Conservation (phyloP, 352 stramenopile genomes). For the Pythium folliculosum region DNA sequence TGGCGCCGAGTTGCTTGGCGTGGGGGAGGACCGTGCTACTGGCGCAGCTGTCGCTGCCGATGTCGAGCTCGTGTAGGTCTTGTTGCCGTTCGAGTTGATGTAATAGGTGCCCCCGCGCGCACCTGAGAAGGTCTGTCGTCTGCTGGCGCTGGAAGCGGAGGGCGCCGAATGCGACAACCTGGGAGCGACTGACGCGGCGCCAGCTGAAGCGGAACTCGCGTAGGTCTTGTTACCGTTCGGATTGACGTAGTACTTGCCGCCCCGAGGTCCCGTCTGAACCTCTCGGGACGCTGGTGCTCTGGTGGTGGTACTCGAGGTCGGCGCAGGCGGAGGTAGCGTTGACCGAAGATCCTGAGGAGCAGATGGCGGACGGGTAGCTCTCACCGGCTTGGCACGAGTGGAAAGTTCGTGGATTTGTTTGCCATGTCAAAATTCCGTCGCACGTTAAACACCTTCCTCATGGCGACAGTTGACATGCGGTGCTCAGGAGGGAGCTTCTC, state of each 20-base stretch:
- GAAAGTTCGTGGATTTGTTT: neutral
- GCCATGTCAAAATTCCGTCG: neutral
- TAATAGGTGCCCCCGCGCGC: too few species aligned
- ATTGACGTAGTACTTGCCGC: neutral
- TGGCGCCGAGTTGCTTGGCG: neutral
- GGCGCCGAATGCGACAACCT: too few species aligned
- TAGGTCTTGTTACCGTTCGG: neutral
- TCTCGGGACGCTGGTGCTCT: neutral
- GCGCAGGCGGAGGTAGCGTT: neutral
- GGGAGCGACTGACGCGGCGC: too few species aligned
- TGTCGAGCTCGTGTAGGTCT: too few species aligned
- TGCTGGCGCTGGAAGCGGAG: too few species aligned
- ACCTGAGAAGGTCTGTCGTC: too few species aligned
- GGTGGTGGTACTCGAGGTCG: neutral
- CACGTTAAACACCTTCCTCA: neutral
- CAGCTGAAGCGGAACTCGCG: neutral
- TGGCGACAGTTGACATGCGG: neutral
- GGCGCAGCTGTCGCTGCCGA: too few species aligned
- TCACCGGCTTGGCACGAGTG: too few species aligned
- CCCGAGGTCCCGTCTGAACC: neutral
- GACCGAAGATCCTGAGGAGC: too few species aligned
- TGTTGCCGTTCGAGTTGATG: too few species aligned
- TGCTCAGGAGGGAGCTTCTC: neutral
- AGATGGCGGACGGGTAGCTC: too few species aligned
- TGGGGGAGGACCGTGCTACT: too few species aligned